These are phyloP conservation scores for Amauroascus niger DNA, from an alignment of 2,329 filamentous ascomycete species.

Conservation along the genomic window DNA sequence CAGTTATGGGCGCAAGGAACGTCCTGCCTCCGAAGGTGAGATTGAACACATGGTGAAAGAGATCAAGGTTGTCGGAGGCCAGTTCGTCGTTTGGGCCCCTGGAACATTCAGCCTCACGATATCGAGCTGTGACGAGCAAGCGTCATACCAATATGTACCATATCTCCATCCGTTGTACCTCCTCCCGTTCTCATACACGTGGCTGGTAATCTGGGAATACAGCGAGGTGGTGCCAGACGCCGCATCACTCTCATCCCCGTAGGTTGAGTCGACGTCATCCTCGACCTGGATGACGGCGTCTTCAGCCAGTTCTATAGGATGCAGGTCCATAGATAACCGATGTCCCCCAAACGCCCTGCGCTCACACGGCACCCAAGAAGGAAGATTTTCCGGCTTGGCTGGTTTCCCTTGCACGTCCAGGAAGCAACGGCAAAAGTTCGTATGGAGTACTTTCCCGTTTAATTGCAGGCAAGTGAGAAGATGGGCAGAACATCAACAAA, in stretches of 20 bases:
- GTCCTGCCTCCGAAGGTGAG: constrained; percentile 22
- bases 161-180: constrained; percentile 23
- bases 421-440: neutral
- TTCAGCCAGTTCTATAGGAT: neutral
- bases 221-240: constrained; percentile 19
- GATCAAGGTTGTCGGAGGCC: constrained; percentile 30
- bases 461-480: no score
- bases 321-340: neutral
- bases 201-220: constrained; percentile 18
- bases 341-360: neutral
- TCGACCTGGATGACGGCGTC: constrained; percentile 7
- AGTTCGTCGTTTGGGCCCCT: constrained; percentile 27
- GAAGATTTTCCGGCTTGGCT: neutral
- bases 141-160: constrained; percentile 14
- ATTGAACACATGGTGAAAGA: constrained; percentile 28
- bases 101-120: neutral
- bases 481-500: no score
- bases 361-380: neutral
- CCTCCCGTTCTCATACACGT: constrained; percentile 21
- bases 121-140: neutral
- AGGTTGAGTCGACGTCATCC: constrained; percentile 8
- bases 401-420: neutral
- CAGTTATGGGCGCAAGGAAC: constrained; percentile 30
- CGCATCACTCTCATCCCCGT: constrained; percentile 3
- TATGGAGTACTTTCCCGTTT: neutral